Conservation (phyloP, 2,329 filamentous ascomycete genomes). For the Stagonosporopsis rhizophila region DNA sequence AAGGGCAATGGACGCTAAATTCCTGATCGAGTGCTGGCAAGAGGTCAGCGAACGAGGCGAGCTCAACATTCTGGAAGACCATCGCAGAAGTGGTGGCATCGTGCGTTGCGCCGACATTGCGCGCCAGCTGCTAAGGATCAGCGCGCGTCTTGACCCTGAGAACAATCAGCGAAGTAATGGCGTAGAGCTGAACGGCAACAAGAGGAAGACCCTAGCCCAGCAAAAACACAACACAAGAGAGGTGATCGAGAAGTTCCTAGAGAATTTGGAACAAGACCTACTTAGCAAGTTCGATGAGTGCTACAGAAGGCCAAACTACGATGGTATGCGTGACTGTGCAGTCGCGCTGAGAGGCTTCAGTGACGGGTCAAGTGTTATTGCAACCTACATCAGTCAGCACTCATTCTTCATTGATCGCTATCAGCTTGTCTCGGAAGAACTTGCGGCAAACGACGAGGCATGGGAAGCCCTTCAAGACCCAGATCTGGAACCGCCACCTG, state of each 20-base stretch:
- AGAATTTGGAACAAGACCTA: constrained; percentile 93
- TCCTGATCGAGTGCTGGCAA: constrained; percentile 95
- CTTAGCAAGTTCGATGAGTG: constrained; percentile 97
- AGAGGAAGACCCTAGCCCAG: constrained; percentile 36
- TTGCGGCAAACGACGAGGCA: constrained; percentile 71
- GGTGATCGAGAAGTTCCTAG: constrained; percentile 94
- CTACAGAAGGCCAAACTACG: constrained; percentile 92
- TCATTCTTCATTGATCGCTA: constrained; percentile 98
- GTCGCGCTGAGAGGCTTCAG: constrained; percentile 95
- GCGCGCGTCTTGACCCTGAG: constrained; percentile 81
- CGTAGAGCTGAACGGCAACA: constrained; percentile 58
- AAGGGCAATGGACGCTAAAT: constrained; percentile 89
- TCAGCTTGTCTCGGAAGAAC: constrained; percentile 87
- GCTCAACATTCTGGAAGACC: constrained; percentile 84
- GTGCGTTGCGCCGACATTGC: constrained; percentile 94
- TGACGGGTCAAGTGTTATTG: constrained; percentile 92
- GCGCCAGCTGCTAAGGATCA: constrained; percentile 91
- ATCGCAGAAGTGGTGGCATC: constrained; percentile 87
- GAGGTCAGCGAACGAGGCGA: constrained; percentile 92
- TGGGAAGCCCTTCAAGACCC: constrained; percentile 96
- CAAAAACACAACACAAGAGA: constrained; percentile 75
- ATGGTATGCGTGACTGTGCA: constrained; percentile 97
- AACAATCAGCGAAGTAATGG: constrained; percentile 59
- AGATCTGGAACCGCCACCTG: constrained; percentile 86
- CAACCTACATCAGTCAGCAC: constrained; percentile 96